Evolutionary conservation across 495 filamentous ascomycete species (phyloP), one percentile per base, ranked within the genome.

Genomic region (Sporormia fimetaria): DNA sequence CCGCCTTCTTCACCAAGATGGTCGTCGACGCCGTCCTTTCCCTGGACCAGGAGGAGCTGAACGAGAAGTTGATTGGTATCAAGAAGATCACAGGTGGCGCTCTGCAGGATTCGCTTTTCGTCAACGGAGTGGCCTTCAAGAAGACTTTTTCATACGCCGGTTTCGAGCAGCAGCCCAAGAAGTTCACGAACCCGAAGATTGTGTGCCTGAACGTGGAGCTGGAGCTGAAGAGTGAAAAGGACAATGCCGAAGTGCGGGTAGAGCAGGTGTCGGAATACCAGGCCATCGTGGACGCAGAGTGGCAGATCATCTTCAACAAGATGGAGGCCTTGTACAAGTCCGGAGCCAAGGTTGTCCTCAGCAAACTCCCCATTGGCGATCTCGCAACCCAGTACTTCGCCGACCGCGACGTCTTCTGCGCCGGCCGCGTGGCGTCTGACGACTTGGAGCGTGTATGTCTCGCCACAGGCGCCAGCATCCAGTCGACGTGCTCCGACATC

Each of bases 231-330:
- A 84, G 80, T 47, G 90, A 98, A 63, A 98, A 95, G 68, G 90
- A 98, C 67, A 98, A 98, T 54, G 90, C 90, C 33, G 90, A 98
- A 65, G 87, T 98, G 42, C 76, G 90, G 48, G 87, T 98, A 32
- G 90, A 95, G 65, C 90, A 96, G 57, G 90, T 98, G 42, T 93
- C 88, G 21, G 90, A 98, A 67, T 98, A 98, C 69, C 90, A 98
- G 66, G 90, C 90, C 33, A 93, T 98, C 54, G 90, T 98, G 59
- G 90, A 98, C 60, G 90, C 90, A 27, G 90, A 98, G 63, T 98
- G 90, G 90, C 83, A 94, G 66, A 98, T 98, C 58, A 98, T 98
- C 61, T 94, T 76, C 76, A 87, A 95, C 71, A 98, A 98, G 72
- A 78, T 96, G 54, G 88, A 98, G 65, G 86, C 87, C 20, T 65